phyloP scores from a whole-genome alignment of 306 rosid species.

The Coriaria nepalensis region DNA sequence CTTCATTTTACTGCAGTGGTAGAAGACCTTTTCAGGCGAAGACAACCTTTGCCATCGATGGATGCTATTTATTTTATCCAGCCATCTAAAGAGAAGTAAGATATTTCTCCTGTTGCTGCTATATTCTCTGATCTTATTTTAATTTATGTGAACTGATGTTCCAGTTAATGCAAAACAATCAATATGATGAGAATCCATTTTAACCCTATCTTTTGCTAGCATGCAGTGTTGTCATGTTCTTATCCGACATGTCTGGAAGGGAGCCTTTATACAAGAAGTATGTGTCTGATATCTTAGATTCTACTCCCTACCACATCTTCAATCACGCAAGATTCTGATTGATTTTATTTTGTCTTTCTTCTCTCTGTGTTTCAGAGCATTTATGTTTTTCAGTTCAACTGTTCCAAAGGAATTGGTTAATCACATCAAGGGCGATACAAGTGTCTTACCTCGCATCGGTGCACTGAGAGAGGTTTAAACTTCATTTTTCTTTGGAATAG shows the following conservation, averaged over 20 bases:
- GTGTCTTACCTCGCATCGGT: constrained; percentile 91
- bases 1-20: constrained; percentile 54
- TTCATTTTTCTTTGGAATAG: constrained; percentile 2
- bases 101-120: constrained; percentile 9
- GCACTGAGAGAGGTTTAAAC: constrained; percentile 74
- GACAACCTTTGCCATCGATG: constrained; percentile 91
- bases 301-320: neutral
- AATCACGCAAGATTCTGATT: neutral
- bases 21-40: constrained; percentile 89
- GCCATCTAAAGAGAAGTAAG: constrained; percentile 84
- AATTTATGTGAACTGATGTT: too few relatives aligned
- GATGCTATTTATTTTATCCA: constrained; percentile 87
- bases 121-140: too few relatives aligned
- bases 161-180: neutral
- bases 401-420: constrained; percentile 66
- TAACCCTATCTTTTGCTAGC: constrained; percentile 53
- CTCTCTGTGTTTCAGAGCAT: constrained; percentile 45
- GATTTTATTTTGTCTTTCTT: constrained; percentile 2
- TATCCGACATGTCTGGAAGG: constrained; percentile 98
- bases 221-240: constrained; percentile 88
- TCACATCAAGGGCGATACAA: constrained; percentile 76
- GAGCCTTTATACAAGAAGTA: constrained; percentile 93
- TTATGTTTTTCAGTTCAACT: constrained; percentile 74
- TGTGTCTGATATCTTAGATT: constrained; percentile 8
- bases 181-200: constrained; percentile 16